phyloP scores from a whole-genome alignment of 495 filamentous ascomycete genomes.

The Sordaria brevicollis region DNA sequence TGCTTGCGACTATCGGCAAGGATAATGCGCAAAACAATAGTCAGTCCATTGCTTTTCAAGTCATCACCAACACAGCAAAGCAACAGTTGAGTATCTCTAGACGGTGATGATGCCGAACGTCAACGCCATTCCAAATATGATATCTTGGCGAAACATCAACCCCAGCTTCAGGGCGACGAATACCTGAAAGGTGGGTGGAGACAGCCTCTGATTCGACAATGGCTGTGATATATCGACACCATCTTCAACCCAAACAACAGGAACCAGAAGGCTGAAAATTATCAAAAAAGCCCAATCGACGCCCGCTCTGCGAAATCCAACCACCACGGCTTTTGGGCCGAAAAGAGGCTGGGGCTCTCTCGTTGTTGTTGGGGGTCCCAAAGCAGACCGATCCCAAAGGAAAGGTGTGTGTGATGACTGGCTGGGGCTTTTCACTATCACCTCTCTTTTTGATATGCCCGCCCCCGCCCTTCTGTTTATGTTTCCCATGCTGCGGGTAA shows the following conservation, averaged over 20 bases:
- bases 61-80: not conserved
- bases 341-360: constrained; percentile 10
- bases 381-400: not conserved
- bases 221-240: constrained; percentile 22
- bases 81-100: not conserved
- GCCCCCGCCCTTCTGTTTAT: not conserved
- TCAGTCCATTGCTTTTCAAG: not conserved
- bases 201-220: constrained; percentile 29
- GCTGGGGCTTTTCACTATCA: not conserved
- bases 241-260: constrained; percentile 13
- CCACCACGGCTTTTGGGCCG: constrained; percentile 12
- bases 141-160: not conserved
- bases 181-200: constrained; percentile 19
- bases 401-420: constrained; percentile 10
- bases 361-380: not conserved
- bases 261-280: constrained; percentile 25
- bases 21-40: not conserved
- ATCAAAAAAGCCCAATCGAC: not conserved
- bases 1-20: not conserved
- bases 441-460: not conserved
- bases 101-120: not conserved
- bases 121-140: not conserved
- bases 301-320: not conserved
- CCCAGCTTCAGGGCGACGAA: not conserved
- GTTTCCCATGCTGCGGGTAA: not conserved